Conservation (phyloP, 805 yeast genomes). For the Grigorovia yakushimaensis region DNA sequence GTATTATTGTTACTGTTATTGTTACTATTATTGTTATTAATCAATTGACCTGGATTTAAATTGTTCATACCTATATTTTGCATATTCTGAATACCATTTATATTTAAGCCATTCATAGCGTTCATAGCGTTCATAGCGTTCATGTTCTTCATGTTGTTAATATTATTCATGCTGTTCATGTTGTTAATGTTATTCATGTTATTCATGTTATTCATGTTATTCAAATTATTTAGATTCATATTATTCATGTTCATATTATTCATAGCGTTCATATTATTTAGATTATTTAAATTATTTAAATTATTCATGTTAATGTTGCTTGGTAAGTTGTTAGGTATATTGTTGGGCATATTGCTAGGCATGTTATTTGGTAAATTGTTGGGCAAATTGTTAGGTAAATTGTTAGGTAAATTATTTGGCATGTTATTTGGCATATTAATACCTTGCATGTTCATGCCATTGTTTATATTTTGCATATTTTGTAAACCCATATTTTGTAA, state of each 20-base stretch:
- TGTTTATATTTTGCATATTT: not conserved
- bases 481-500: not conserved
- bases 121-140: not conserved
- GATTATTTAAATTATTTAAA: no score
- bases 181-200: not conserved
- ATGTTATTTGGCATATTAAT: not conserved
- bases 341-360: no score
- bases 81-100: not conserved
- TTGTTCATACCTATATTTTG: not conserved
- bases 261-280: no score
- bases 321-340: no score
- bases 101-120: not conserved
- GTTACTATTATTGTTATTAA: not conserved
- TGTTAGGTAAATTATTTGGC: not conserved
- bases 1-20: not conserved
- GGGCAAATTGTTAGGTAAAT: not conserved
- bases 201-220: not conserved
- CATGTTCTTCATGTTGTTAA: not conserved
- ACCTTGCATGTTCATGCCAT: not conserved
- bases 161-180: not conserved
- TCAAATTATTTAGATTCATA: not conserved
- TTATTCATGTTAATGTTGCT: no score
- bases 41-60: constrained; percentile 1
- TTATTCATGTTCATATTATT: no score
- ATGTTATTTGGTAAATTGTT: not conserved